Percentiles rank a stretch among this genome's conserved stretches.
These are phyloP conservation scores for Alnus glutinosa DNA, from an alignment of 306 rosid genomes.

Conservation along the genomic window DNA sequence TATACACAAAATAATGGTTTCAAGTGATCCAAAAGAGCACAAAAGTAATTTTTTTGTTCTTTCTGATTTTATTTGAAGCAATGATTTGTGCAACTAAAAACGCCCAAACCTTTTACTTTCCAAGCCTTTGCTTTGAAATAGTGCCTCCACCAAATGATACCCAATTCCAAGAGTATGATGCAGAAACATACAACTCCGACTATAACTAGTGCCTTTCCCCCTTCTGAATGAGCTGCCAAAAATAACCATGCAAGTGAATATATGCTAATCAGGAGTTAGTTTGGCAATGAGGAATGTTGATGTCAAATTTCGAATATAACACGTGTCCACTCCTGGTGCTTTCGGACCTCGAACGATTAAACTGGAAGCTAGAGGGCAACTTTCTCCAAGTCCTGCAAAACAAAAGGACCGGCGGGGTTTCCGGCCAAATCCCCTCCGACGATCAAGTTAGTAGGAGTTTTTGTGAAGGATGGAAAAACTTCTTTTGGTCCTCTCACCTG, in stretches of 20 bases:
- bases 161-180: not conserved
- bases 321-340: too few species aligned
- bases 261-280: not conserved
- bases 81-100: not conserved
- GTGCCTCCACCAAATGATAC: not conserved
- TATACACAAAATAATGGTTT: too few species aligned
- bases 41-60: not conserved
- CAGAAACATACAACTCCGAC: not conserved
- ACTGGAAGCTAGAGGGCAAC: too few species aligned
- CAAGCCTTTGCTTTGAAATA: not conserved
- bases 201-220: not conserved
- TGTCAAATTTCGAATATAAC: too few species aligned
- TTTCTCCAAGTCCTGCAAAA: too few species aligned
- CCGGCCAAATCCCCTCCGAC: too few species aligned
- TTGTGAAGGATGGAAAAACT: too few species aligned
- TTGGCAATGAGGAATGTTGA: not conserved
- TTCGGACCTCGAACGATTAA: too few species aligned
- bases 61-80: not conserved
- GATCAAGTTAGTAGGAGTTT: too few species aligned
- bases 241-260: not conserved
- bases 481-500: too few species aligned
- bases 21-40: not conserved
- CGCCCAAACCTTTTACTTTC: not conserved
- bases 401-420: too few species aligned
- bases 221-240: not conserved